Base-by-base conservation (phyloP, 768 basidiomycete genomes). In the Coprinopsis sp. region DNA sequence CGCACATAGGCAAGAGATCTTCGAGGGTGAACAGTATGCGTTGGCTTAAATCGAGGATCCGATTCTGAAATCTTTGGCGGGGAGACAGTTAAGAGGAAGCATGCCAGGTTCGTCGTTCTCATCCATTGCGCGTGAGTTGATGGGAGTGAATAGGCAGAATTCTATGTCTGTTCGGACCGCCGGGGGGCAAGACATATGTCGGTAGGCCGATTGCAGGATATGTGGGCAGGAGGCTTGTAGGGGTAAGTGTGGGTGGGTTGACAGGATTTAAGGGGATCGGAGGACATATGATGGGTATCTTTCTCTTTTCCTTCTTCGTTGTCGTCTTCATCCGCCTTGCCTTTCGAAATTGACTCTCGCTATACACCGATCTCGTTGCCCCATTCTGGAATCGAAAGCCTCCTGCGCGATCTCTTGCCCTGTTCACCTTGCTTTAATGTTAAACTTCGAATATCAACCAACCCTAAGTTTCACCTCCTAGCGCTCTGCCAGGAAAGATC, bases 21-120 rank as follows among this genome's bases (percentile, higher is more conserved):
- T 96, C n/a, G 87, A 96, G 55, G 91, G 89, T 56, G 93, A 96
- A 61, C 93, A 97, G 57, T 95, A 97, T 55, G 93, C 93, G 12
- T 71, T 97, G 44, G 81, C 83, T 46, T 91, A 94, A 58, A 83
- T 96, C 58, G 96, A 97, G 60, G 84, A 90, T 36, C 84, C 93
- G 39, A 95, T 97, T 52, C 77, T 96, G 22, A 93, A 97, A 60
- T 97, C 96, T 73, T 79, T 97, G 93, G 62, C 78, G 95, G 1
- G 82, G 93, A 13, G 6, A 92, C 87, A 0, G 92, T 98, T 0
- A 71, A 98, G 59, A 96, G 95, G 54, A 99, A 99, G 73, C 98
- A 98, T 57, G 85, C 98, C 33, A 95, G 93, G 58, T 79, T 99
- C 19, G 91, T 87, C 29, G 96, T 95, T 13, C 96, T 96, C 7